Base-by-base conservation (phyloP, 1,139 yeast species). In the Entelexis sorbosivorans region DNA sequence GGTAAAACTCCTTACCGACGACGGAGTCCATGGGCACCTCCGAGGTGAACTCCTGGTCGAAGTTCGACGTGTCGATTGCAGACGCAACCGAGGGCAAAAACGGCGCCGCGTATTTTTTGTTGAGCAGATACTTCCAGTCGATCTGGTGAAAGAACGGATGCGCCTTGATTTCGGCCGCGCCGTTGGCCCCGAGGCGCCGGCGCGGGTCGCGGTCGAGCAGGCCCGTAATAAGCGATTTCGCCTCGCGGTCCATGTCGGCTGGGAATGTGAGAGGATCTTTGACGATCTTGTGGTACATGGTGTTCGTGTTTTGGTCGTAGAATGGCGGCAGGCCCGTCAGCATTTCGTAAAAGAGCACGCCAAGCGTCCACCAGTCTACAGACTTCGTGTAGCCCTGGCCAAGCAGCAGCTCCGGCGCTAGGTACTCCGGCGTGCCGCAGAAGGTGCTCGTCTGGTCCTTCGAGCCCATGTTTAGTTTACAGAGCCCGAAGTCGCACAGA, bases 311-410 rank as follows among this genome's bases (percentile, higher is more conserved):
- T 64, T 88, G 96, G 64, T 89, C 97, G 65, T 86, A 91, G 65
- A 88, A 91, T 45, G 96, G 96, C 9, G 98, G 98, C 58, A 91
- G 74, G 0, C 97, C 96, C 2, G 96, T 88, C 58, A 93, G 74
- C 98, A 93, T 93, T 65, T 91, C 98, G 66, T 86, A 93, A 46
- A 91, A 71, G 49, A 91, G 72, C 14, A 93, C 91, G 42, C 98
- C 98, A 60, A 91, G 73, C 1, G 98, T 91, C 98, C 98, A 91
- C 93, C 96, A 91, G 69, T 91, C 98, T 20, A 91, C 97, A 20
- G 84, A 83, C 65, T 95, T 81, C 5, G 97, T 87, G 67, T 91
- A 91, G 1, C 98, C 98, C 64, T 87, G 89, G 49, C 94, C 94
- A 57, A 88, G 72, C 46, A 91, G 70, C 58, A 91, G 73, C 67